phyloP scores from a whole-genome alignment of 129 eudicot genomes.

The Chrysanthemum seticuspe region DNA sequence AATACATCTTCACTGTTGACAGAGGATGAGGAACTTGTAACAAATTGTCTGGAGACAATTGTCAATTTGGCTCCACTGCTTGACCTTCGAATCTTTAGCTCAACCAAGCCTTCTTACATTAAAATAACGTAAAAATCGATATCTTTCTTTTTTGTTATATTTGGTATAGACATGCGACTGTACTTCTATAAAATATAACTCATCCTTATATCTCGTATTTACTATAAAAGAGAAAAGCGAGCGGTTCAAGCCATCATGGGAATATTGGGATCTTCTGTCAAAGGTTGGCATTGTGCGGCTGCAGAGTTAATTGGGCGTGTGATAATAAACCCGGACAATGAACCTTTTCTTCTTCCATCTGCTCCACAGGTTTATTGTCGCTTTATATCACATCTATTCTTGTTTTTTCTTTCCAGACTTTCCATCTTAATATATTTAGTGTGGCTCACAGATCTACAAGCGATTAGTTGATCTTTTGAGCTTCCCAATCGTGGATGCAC shows the following conservation, averaged over 20 bases:
- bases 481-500: slow-evolving; percentile 85
- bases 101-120: slow-evolving; percentile 91
- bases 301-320: slow-evolving; percentile 94
- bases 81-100: slow-evolving; percentile 93
- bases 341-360: slow-evolving; percentile 85
- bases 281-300: slow-evolving; percentile 94
- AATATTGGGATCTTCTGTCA: slow-evolving; percentile 79
- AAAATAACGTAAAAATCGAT: slow-evolving; percentile 77
- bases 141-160: slow-evolving; percentile 4
- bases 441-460: slow-evolving; percentile 62
- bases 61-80: slow-evolving; percentile 86
- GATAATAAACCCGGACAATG: slow-evolving; percentile 93
- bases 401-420: neutral
- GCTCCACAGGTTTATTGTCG: slow-evolving; percentile 68
- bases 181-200: too few relatives aligned
- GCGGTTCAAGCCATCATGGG: slow-evolving; percentile 96
- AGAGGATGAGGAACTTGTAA: slow-evolving; percentile 99
- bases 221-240: slow-evolving; percentile 61
- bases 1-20: slow-evolving; percentile 28
- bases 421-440: slow-evolving; percentile 3
- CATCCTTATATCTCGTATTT: slow-evolving; percentile 18
- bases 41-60: slow-evolving; percentile 86
- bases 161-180: neutral
- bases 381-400: neutral
- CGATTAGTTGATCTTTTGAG: slow-evolving; percentile 92